These are phyloP conservation scores for Prototheca cutis DNA, from an alignment of 163 green algal genomes.

Conservation along the genomic window DNA sequence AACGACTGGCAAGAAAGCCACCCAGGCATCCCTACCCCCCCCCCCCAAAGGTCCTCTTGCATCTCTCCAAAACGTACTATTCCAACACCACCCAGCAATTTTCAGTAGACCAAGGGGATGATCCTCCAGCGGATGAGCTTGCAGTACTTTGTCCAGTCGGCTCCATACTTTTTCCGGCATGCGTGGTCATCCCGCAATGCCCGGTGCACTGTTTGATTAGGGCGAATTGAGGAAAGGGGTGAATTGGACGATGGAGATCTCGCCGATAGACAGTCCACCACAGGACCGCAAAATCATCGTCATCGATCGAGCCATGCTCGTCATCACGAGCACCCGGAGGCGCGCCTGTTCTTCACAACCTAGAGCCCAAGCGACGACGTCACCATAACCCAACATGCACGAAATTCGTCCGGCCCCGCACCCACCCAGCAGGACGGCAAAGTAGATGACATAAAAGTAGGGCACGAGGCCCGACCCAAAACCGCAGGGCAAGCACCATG, in stretches of 20 bases:
- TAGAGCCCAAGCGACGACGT: not conserved
- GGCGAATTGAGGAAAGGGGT: not conserved
- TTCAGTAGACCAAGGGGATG: slow-evolving; percentile 81
- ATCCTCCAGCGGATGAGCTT: slow-evolving; percentile 66
- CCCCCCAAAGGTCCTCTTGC: too few relatives aligned
- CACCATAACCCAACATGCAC: too few relatives aligned
- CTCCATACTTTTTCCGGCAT: slow-evolving; percentile 78
- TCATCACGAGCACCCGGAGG: not conserved
- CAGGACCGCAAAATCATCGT: too few relatives aligned
- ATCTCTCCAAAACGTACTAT: too few relatives aligned
- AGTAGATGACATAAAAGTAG: slow-evolving; percentile 95
- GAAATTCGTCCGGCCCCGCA: too few relatives aligned
- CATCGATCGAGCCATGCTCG: not conserved
- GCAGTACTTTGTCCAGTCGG: slow-evolving; percentile 91
- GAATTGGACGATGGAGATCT: not conserved
- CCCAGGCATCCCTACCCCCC: too few relatives aligned
- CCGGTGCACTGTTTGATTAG: slow-evolving; percentile 50
- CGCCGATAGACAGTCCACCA: too few relatives aligned
- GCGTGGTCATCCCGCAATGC: slow-evolving; percentile 68
- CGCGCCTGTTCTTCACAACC: not conserved
- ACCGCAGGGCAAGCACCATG: slow-evolving; percentile 72
- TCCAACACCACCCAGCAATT: too few relatives aligned
- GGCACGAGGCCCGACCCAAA: slow-evolving; percentile 55
- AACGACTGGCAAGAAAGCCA: too few relatives aligned
- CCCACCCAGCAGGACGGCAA: slow-evolving; percentile 56